phyloP scores from a whole-genome alignment of 345 rosid species.

The Rhizophora apiculata region DNA sequence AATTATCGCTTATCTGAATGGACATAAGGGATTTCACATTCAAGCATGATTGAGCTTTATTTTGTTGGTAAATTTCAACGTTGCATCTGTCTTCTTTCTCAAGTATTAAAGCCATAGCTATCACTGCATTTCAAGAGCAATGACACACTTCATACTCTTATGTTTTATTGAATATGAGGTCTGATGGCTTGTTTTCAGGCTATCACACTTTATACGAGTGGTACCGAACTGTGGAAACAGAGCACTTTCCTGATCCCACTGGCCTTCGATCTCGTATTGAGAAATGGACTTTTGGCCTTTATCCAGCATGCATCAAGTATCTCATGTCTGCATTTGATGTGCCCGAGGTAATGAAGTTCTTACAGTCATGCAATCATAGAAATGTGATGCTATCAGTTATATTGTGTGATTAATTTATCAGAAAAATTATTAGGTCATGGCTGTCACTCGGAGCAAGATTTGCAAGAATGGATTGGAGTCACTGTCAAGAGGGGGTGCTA shows the following conservation, averaged over 20 bases:
- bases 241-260: constrained; percentile 98
- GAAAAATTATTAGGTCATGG: constrained; percentile 70
- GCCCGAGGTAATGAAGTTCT: constrained; percentile 69
- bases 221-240: constrained; percentile 87
- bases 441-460: constrained; percentile 82
- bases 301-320: constrained; percentile 98
- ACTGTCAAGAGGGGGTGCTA: constrained; percentile 78
- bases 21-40: not conserved
- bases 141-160: not conserved
- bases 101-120: not conserved
- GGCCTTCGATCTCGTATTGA: constrained; percentile 95
- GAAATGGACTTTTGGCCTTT: constrained; percentile 97
- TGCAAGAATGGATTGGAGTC: constrained; percentile 80
- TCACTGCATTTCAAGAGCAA: not conserved
- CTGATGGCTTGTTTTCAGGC: constrained; percentile 44
- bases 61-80: not conserved
- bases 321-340: constrained; percentile 98
- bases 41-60: not conserved
- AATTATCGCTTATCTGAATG: not conserved
- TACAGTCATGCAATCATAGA: not conserved
- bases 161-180: constrained; percentile 10
- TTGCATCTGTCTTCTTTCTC: not conserved
- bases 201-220: constrained; percentile 92
- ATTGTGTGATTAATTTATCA: constrained; percentile 10
- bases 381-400: not conserved